Percentiles rank a stretch among this genome's conserved stretches.
Conservation (phyloP, 176 grass and related monocot genomes). For the Bromus sterilis region DNA sequence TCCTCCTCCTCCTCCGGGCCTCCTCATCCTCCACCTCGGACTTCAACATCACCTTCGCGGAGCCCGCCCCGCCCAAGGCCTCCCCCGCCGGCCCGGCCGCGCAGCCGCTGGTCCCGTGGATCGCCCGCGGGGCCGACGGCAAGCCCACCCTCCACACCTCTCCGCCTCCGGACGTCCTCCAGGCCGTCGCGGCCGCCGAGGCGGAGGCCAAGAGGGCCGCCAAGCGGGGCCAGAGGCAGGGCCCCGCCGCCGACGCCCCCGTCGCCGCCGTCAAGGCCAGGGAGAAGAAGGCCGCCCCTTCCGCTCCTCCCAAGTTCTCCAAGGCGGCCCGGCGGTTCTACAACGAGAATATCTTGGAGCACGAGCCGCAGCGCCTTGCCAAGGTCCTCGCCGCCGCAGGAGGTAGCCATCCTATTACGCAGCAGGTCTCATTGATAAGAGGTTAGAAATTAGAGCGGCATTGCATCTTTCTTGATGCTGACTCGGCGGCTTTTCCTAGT, state of each 20-base stretch:
- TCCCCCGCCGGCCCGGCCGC: constrained; percentile 9
- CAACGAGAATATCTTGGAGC: constrained; percentile 63
- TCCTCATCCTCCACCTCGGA: constrained; percentile 19
- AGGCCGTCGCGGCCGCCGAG: constrained; percentile 49
- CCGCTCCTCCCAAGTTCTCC: constrained; percentile 63
- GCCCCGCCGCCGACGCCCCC: background rate
- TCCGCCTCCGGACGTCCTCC: constrained; percentile 45
- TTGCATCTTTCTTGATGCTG: background rate
- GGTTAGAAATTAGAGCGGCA: background rate
- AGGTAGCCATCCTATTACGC: constrained; percentile 30
- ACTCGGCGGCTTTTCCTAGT: constrained; percentile 34
- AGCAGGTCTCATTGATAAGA: background rate
- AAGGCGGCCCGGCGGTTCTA: constrained; percentile 96
- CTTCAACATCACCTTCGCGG: constrained; percentile 76
- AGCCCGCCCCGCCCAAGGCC: constrained; percentile 26
- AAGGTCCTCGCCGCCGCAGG: constrained; percentile 82
- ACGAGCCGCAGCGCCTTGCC: constrained; percentile 53
- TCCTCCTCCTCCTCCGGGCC: constrained; percentile 52
- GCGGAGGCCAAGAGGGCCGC: constrained; percentile 35
- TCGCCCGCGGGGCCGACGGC: constrained; percentile 51
- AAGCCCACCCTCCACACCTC: constrained; percentile 44
- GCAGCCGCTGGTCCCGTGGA: constrained; percentile 55
- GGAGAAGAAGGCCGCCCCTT: constrained; percentile 23
- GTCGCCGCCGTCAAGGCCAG: constrained; percentile 2
- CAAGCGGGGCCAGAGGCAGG: constrained; percentile 30